Evolutionary conservation across 163 green algal genomes (phyloP), one percentile per base, ranked within the genome.

Genomic region (Volvox carteri): DNA sequence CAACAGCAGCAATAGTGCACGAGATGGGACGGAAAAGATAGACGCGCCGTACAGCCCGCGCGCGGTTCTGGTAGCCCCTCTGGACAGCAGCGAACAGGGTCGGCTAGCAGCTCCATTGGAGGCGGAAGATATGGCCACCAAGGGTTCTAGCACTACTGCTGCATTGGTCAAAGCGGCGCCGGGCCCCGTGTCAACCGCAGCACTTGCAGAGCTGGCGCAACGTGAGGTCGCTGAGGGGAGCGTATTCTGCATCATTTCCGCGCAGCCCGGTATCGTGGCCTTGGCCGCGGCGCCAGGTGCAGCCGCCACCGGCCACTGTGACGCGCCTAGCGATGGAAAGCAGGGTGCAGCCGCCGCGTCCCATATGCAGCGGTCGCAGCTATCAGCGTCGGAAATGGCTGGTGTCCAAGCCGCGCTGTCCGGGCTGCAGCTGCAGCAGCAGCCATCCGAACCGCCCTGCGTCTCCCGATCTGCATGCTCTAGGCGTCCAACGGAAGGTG

Each of bases 181-280:
- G 9, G 41, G 39, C 8, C 18, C 44, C 4, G 62, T 52, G 16
- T 62, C 44, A 7, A 39, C 25, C 16, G 81, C 25, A 21, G 48
- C 35, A 48, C 48, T 88, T 16, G 67, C 67, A 4, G 67, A 88
- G 33, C 50, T 88, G 7, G 70, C 50, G 39, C 37, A 60, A 25
- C 81, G 65, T 2, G 81, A 87, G 25, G 67, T 87, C 0, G 44
- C 68, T 1, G 50, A 78, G 2, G 83, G 83, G 9, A 74, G 50
- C 50, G 67, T 81, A 4, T 65, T 88, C 28, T 81, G 67, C 50
- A 78, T 88, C 68, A 81, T 88, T 28, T 83, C 67, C 0, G 67
- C 81, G 11, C 65, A 74, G 83, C 83, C 83, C 4, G 30, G 58
- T 42, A 42, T 6, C 14, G 58, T 30, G 6, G 14, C 58, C 23